These are phyloP conservation scores for Croton laevigatus DNA, from an alignment of 441 rosid genomes.

Conservation along the genomic window DNA sequence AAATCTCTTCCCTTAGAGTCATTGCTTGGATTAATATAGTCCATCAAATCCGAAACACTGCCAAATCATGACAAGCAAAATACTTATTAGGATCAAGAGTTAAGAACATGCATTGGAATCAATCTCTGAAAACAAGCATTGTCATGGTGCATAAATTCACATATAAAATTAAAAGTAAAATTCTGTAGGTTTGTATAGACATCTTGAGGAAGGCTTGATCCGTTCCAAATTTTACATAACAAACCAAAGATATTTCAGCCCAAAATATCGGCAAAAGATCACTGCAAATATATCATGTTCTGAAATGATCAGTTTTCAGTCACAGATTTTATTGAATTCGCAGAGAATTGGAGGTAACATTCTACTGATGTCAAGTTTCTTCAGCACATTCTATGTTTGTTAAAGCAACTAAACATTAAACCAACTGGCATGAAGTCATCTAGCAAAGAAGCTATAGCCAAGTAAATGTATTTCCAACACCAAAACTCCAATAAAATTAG, in stretches of 20 bases:
- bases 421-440: neutral
- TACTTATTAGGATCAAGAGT: constrained; percentile 31
- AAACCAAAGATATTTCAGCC: neutral
- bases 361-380: no score
- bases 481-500: neutral
- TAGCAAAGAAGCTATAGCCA: constrained; percentile 8
- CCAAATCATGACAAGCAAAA: constrained; percentile 23
- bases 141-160: neutral
- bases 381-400: neutral
- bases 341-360: no score
- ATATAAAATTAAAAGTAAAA: neutral
- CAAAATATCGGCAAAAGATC: constrained; percentile 4
- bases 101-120: constrained; percentile 14
- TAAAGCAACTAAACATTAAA: neutral
- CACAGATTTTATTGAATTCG: neutral
- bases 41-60: constrained; percentile 75
- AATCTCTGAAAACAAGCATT: neutral
- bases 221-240: constrained; percentile 3
- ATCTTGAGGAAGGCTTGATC: neutral
- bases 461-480: neutral
- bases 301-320: neutral
- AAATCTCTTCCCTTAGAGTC: constrained; percentile 43
- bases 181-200: neutral
- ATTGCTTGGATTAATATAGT: constrained; percentile 55
- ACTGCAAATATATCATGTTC: neutral